Evolutionary conservation across 2,329 filamentous ascomycete genomes (phyloP), one percentile per base, ranked within the genome.

Genomic region (Alternaria consortialis): DNA sequence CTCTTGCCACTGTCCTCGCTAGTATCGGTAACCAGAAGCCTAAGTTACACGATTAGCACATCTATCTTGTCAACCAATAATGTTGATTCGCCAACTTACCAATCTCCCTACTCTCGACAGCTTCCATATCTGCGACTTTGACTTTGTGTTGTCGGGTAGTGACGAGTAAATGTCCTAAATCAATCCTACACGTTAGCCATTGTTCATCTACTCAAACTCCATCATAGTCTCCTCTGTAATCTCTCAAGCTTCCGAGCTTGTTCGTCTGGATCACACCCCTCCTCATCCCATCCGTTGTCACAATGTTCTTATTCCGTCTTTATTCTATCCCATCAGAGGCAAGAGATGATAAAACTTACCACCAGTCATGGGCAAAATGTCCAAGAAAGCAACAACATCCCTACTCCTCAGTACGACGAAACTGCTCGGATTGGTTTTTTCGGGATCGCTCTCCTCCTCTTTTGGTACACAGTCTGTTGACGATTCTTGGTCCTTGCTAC

Each of bases 311-410:
- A 20, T 20, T 20, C 20, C 20, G 20, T 20, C 20, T 20, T 20
- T 20, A 20, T 20, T 20, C 20, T 20, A 20, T 20, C 20, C 20
- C 2, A 20, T 20, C 20, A 20, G 20, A 20, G 20, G 20, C 20
- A 20, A 20, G 20, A 20, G 20, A 20, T 20, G 20, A 20, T 20
- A 9, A 47, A 43, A 70, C 68, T 55, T 40, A 71, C 94, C 94
- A 0, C 84, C 84, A 0, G 91, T 91, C 53, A 98, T 87, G 1
- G 95, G 95, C 83, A 96, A 87, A 73, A 97, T 97, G 80, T 98
- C 94, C 70, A 98, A 85, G 80, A 98, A 98, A 42, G 93, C 93
- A 64, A 98, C 81, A 29, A 95, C 87, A 63, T 88, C 79, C 1
- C 88, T 88, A 1, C 92, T 95, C 2, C 91, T 92, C 60, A 97